These are phyloP conservation scores for Xylaria sp. DNA, from an alignment of 2,329 filamentous ascomycete genomes.

Conservation along the genomic window DNA sequence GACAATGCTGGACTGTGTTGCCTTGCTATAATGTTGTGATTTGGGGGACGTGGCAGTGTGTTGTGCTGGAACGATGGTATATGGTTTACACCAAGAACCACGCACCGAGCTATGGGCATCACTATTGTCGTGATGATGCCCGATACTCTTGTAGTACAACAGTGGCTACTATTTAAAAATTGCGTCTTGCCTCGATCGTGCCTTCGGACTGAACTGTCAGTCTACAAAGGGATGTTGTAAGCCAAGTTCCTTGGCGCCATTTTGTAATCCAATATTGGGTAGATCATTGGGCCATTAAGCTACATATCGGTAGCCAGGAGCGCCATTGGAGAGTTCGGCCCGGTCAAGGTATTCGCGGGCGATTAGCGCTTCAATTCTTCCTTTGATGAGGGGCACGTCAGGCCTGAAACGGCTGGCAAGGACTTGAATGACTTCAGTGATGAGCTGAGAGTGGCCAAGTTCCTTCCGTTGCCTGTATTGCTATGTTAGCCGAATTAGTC, in stretches of 20 bases:
- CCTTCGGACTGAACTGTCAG: neutral
- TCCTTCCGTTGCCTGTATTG: conserved; percentile 69
- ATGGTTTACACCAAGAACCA: neutral
- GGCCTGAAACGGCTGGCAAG: conserved; percentile 72
- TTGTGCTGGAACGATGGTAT: neutral
- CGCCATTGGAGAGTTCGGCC: conserved; percentile 69
- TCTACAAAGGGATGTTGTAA: neutral
- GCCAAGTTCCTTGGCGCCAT: neutral
- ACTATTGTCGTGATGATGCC: no score
- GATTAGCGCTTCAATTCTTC: conserved; percentile 77
- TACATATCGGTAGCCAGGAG: conserved; percentile 71
- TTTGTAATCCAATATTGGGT: neutral
- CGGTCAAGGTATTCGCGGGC: conserved; percentile 78
- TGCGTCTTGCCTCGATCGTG: no score
- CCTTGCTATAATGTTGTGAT: neutral
- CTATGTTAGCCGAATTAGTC: conserved; percentile 33
- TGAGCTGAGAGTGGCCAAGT: conserved; percentile 68
- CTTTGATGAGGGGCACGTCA: conserved; percentile 77
- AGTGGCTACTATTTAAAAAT: no score
- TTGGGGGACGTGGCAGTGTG: neutral
- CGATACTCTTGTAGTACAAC: no score
- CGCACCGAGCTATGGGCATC: neutral
- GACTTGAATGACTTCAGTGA: conserved; percentile 73
- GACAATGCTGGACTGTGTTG: no score
- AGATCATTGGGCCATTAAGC: conserved; percentile 49